Conservation (phyloP, 495 filamentous ascomycete genomes). For the Annulohypoxylon moriforme region DNA sequence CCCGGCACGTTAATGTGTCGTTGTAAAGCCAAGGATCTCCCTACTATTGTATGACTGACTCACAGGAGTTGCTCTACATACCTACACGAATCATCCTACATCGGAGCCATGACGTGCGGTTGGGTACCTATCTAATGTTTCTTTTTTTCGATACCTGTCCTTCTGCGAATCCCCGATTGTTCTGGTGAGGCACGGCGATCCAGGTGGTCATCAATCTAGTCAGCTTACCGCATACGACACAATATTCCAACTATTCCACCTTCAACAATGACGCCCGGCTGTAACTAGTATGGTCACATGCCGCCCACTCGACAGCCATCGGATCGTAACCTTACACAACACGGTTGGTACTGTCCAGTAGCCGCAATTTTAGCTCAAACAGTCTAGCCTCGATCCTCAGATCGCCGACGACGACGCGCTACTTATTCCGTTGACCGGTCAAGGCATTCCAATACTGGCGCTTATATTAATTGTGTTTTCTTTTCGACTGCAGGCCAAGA, state of each 20-base stretch:
- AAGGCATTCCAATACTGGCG: neutral
- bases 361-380: slow-evolving; percentile 25
- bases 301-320: slow-evolving; percentile 31
- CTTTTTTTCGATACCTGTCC: slow-evolving; percentile 8
- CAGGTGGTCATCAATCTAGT: slow-evolving; percentile 30
- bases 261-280: slow-evolving; percentile 20
- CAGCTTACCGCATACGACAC: slow-evolving; percentile 42
- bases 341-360: slow-evolving; percentile 26
- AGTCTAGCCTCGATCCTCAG: slow-evolving; percentile 22
- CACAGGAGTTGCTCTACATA: slow-evolving; percentile 17
- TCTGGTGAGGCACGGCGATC: slow-evolving; percentile 32
- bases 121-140: slow-evolving; percentile 17
- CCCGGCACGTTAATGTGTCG: slow-evolving; percentile 11
- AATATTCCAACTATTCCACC: slow-evolving; percentile 29
- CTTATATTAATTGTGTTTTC: slow-evolving; percentile 28
- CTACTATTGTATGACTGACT: slow-evolving; percentile 34
- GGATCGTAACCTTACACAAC: slow-evolving; percentile 40
- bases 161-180: slow-evolving; percentile 12
- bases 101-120: slow-evolving; percentile 22
- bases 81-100: slow-evolving; percentile 23
- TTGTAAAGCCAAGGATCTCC: slow-evolving; percentile 25
- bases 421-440: slow-evolving; percentile 27
- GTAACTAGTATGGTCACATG: slow-evolving; percentile 35
- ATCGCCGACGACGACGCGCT: slow-evolving; percentile 30
- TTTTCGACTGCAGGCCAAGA: slow-evolving; percentile 35